Percentiles rank a stretch among this genome's conserved stretches.
Evolutionary conservation across 2,329 filamentous ascomycete genomes (phyloP).

Genomic region (Epichloe glyceriae): DNA sequence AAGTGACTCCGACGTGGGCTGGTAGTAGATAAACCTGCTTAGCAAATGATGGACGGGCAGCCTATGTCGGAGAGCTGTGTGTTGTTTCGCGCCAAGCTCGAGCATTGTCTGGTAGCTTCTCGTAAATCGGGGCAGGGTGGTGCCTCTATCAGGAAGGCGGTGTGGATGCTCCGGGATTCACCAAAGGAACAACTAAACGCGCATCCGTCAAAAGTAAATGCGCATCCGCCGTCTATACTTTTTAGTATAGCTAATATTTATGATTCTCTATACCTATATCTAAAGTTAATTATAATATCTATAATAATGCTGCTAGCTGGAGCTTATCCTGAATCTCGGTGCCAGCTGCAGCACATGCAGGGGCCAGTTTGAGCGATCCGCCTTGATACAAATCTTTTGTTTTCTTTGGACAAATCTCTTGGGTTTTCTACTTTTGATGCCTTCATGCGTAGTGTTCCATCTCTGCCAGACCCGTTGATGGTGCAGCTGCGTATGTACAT

Average conservation of each 20-base stretch:
- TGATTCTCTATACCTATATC: too few relatives aligned
- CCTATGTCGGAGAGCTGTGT: not conserved
- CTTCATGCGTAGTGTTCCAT: not conserved
- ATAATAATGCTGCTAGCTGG: not conserved
- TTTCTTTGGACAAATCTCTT: too few relatives aligned
- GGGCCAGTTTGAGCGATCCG: not conserved
- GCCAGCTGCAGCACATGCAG: not conserved
- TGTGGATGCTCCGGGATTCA: not conserved
- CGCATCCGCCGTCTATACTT: too few relatives aligned
- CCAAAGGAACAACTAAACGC: too few relatives aligned
- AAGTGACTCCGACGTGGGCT: not conserved
- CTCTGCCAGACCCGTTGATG: not conserved
- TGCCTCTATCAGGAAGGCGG: not conserved
- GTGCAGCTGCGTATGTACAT: slow-evolving; percentile 8
- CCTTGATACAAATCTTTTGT: not conserved
- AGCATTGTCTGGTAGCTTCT: not conserved
- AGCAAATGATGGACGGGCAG: not conserved
- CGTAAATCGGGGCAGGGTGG: not conserved
- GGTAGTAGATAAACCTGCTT: not conserved
- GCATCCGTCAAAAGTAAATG: too few relatives aligned
- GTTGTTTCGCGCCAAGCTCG: not conserved
- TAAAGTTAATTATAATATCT: too few relatives aligned
- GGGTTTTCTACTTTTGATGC: not conserved
- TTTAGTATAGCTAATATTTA: too few relatives aligned
- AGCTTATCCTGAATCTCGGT: not conserved